Percentiles rank a stretch among this genome's conserved stretches.
Conservation (phyloP, 371 early-diverging fungal species). For the Mucor lusitanicus region DNA sequence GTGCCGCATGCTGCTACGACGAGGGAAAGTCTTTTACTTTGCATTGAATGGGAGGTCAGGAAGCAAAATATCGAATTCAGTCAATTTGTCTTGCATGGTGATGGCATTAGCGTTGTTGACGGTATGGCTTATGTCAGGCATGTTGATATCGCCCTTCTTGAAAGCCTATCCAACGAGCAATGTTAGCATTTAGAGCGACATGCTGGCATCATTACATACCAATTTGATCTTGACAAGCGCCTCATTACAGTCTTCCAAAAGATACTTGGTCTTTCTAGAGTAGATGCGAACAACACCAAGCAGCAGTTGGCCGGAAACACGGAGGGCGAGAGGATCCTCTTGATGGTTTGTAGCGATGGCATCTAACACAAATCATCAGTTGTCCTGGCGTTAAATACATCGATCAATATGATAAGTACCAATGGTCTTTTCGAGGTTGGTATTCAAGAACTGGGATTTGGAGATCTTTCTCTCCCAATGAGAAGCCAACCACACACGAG, state of each 20-base stretch:
- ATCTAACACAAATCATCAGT: conserved; percentile 42
- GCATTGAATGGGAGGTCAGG: conserved; percentile 71
- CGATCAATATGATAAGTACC: conserved; percentile 51
- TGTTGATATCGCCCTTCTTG: conserved; percentile 83
- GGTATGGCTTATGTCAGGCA: conserved; percentile 74
- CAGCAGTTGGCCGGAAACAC: conserved; percentile 95
- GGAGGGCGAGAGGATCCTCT: conserved; percentile 84
- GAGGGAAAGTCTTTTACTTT: conserved; percentile 7
- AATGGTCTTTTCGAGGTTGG: conserved; percentile 85
- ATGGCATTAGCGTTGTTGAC: conserved; percentile 79
- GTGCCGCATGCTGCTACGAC: not conserved
- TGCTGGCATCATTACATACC: conserved; percentile 39
- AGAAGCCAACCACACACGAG: conserved; percentile 98
- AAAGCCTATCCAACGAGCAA: conserved; percentile 63
- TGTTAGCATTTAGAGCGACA: not conserved
- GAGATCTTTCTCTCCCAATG: conserved; percentile 97
- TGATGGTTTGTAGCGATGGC: conserved; percentile 83
- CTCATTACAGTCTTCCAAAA: conserved; percentile 97
- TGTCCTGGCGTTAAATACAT: not conserved
- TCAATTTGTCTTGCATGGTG: conserved; percentile 83
- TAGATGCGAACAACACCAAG: conserved; percentile 96
- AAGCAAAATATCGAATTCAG: conserved; percentile 89
- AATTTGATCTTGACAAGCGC: conserved; percentile 93
- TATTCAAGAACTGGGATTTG: conserved; percentile 91
- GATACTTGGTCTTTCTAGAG: conserved; percentile 94